These are phyloP conservation scores for Cladosporium sp. DNA, from an alignment of 2,329 filamentous ascomycete species.

Conservation along the genomic window DNA sequence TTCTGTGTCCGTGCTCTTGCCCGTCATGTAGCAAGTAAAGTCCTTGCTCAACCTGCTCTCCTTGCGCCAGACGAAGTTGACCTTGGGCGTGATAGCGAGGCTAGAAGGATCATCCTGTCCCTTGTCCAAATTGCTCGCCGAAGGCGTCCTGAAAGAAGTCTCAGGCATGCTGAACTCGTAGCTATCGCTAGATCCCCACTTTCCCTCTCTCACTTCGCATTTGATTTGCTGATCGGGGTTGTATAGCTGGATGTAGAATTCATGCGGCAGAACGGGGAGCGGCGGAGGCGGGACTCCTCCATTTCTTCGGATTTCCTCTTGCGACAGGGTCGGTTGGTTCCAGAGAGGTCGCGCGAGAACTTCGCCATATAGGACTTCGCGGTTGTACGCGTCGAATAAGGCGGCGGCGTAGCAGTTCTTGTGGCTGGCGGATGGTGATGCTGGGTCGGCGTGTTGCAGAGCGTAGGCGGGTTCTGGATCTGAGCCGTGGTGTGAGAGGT, in stretches of 20 bases:
- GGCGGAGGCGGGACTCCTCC: conserved; percentile 61
- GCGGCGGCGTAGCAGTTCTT: conserved; percentile 83
- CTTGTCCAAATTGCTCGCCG: conserved; percentile 70
- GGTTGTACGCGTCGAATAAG: conserved; percentile 74
- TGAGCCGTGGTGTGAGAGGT: conserved; percentile 66
- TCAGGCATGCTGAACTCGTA: conserved; percentile 95
- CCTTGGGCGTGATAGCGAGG: conserved; percentile 56
- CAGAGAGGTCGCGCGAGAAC: conserved; percentile 80
- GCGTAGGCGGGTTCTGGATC: conserved; percentile 76
- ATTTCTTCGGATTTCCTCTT: conserved; percentile 69
- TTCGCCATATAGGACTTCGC: conserved; percentile 81
- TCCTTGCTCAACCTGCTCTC: conserved; percentile 83
- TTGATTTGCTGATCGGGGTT: conserved; percentile 81
- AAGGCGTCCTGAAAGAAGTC: conserved; percentile 76
- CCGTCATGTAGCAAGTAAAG: conserved; percentile 81
- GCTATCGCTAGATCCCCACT: conserved; percentile 72
- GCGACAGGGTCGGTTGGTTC: conserved; percentile 74
- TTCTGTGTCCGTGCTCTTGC: conserved; percentile 61
- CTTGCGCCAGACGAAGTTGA: conserved; percentile 83
- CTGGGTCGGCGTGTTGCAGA: conserved; percentile 69
- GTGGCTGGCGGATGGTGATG: conserved; percentile 54
- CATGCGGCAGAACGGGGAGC: conserved; percentile 68
- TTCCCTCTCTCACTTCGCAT: conserved; percentile 65
- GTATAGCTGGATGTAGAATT: conserved; percentile 84
- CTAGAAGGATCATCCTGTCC: conserved; percentile 58